A percentile compares a stretch with the other conserved stretches of the same genome.
These are phyloP conservation scores for Plectosphaerella plurivora DNA, from an alignment of 2,329 filamentous ascomycete genomes.

Conservation along the genomic window DNA sequence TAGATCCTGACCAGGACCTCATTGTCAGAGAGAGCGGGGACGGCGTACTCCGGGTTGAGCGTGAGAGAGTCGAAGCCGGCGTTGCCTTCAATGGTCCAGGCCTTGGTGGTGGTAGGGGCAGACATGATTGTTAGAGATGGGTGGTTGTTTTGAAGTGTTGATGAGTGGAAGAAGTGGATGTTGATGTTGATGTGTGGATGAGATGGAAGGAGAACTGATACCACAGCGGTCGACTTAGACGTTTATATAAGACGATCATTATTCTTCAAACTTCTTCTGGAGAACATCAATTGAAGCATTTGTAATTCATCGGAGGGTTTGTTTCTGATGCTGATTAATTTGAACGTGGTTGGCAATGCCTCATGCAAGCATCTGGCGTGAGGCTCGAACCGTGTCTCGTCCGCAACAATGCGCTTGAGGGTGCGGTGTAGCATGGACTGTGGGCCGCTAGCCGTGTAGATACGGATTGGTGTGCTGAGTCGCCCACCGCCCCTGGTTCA, in stretches of 20 bases:
- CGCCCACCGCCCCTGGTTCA: too few species aligned
- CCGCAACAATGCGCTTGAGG: too few species aligned
- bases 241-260: too few species aligned
- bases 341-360: too few species aligned
- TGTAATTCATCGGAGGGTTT: not conserved
- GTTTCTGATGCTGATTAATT: too few species aligned
- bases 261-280: too few species aligned
- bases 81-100: slow-evolving; percentile 50
- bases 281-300: too few species aligned
- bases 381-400: too few species aligned
- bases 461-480: not conserved
- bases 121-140: not conserved
- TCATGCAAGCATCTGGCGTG: too few species aligned
- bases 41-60: slow-evolving; percentile 44
- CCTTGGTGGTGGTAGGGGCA: slow-evolving; percentile 36
- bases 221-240: too few species aligned
- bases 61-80: slow-evolving; percentile 56
- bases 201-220: too few species aligned
- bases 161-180: not conserved
- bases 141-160: not conserved
- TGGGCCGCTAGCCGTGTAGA: not conserved
- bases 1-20: slow-evolving; percentile 67
- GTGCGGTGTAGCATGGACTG: not conserved
- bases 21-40: slow-evolving; percentile 62
- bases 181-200: not conserved